Evolutionary conservation across 2,329 filamentous ascomycete species (phyloP).

Genomic region (Ceratocystis cacaofunesta): DNA sequence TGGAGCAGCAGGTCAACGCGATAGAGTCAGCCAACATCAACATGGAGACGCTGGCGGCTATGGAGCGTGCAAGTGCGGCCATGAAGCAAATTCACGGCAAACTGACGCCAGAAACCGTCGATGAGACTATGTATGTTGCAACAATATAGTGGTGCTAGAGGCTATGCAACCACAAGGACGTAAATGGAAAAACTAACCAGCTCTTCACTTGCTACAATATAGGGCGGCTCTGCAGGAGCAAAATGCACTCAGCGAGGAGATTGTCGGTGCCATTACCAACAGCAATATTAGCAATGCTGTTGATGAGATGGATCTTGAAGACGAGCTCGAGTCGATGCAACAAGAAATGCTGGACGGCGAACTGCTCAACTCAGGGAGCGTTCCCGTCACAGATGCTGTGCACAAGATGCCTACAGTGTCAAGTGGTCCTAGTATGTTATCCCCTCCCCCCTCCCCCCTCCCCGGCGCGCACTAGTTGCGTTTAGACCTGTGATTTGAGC

Average conservation of each 20-base stretch:
- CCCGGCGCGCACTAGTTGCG: neutral
- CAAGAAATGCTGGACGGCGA: conserved; percentile 87
- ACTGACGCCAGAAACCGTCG: conserved; percentile 86
- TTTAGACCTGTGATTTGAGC: neutral
- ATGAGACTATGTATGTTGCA: conserved; percentile 70
- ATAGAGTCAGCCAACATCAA: conserved; percentile 99
- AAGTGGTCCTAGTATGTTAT: conserved; percentile 57
- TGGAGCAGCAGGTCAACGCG: conserved; percentile 89
- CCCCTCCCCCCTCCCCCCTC: neutral
- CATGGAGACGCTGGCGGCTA: conserved; percentile 83
- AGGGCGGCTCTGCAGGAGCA: conserved; percentile 88
- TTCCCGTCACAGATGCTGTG: conserved; percentile 67
- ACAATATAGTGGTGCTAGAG: neutral
- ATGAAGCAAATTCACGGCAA: conserved; percentile 90
- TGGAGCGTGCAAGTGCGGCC: conserved; percentile 78
- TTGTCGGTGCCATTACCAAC: conserved; percentile 68
- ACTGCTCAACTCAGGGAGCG: conserved; percentile 77
- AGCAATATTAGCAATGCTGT: conserved; percentile 51
- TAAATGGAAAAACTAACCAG: conserved; percentile 3
- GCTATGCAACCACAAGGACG: neutral
- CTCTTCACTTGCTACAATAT: conserved; percentile 14
- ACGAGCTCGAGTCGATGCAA: conserved; percentile 72
- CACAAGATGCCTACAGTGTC: conserved; percentile 61
- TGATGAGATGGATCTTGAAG: conserved; percentile 77
- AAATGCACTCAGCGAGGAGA: conserved; percentile 85